Evolutionary conservation across 1,284 basidiomycete species (phyloP).

Genomic region (Cutaneotrichosporon arboriforme): DNA sequence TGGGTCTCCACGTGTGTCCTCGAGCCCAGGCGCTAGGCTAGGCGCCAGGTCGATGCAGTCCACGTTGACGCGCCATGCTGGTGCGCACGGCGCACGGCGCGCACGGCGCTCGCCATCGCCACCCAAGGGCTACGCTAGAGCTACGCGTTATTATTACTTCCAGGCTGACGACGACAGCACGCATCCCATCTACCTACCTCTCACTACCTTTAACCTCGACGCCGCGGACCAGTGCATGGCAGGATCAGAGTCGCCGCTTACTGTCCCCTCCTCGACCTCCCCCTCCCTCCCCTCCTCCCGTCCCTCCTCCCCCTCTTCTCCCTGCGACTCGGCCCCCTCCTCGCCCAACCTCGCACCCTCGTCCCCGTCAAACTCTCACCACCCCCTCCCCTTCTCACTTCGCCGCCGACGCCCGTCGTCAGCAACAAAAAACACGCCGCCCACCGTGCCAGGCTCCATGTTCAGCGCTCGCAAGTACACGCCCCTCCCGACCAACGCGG

Average conservation of each 20-base stretch:
- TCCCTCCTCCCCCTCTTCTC: background rate
- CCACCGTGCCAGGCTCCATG: conserved; percentile 22
- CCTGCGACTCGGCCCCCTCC: background rate
- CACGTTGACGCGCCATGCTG: too few species aligned
- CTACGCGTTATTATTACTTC: background rate
- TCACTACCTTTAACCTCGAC: background rate
- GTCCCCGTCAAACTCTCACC: too few species aligned
- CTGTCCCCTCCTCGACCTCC: background rate
- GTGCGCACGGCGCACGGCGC: too few species aligned
- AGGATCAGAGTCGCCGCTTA: background rate
- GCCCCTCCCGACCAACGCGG: conserved; percentile 37
- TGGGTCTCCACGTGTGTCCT: too few species aligned
- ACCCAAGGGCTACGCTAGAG: too few species aligned
- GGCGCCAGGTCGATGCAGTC: too few species aligned
- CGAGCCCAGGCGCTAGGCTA: too few species aligned
- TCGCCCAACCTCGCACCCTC: background rate
- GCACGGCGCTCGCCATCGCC: too few species aligned
- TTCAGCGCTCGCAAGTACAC: conserved; percentile 41
- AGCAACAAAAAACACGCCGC: background rate
- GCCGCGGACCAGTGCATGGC: conserved; percentile 1
- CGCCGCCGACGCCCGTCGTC: background rate
- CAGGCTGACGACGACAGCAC: background rate
- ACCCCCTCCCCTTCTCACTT: background rate
- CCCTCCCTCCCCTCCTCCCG: conserved; percentile 1
- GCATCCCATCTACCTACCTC: background rate